Evolutionary conservation across 805 yeast species (phyloP).

Genomic region (Yamadazyma akitaensis): DNA sequence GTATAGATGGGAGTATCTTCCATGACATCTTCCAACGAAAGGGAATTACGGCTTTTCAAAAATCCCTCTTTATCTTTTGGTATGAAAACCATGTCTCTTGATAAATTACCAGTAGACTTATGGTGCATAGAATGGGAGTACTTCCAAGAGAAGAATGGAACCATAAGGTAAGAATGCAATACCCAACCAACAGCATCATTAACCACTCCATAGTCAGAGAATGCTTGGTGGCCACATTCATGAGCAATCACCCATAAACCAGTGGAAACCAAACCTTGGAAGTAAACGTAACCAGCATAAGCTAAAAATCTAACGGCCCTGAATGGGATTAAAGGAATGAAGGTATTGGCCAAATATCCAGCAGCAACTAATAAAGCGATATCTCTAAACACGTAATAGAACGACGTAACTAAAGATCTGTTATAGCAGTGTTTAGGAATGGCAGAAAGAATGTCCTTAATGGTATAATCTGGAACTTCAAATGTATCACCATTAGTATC

Average conservation of each 20-base stretch:
- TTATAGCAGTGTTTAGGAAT: conserved; percentile 77
- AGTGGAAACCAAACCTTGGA: conserved; percentile 22
- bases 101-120: conserved; percentile 82
- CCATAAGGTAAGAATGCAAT: conserved; percentile 72
- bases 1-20: conserved; percentile 77
- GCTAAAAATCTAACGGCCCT: conserved; percentile 45
- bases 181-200: conserved; percentile 84
- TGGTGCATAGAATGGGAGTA: conserved; percentile 83
- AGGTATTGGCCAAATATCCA: conserved; percentile 52
- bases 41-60: conserved; percentile 31
- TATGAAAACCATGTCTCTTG: conserved; percentile 82
- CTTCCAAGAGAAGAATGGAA: conserved; percentile 88
- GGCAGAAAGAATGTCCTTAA: conserved; percentile 67
- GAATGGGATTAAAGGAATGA: conserved; percentile 50
- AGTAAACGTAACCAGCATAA: conserved; percentile 11
- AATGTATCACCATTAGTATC: conserved; percentile 66
- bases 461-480: conserved; percentile 70
- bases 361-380: conserved; percentile 38
- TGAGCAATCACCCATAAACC: conserved; percentile 87
- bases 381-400: conserved; percentile 69
- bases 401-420: conserved; percentile 51
- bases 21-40: conserved; percentile 50
- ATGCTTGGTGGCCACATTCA: conserved; percentile 90
- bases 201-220: conserved; percentile 65
- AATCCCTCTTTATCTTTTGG: conserved; percentile 66